Conservation (phyloP, 345 rosid genomes). For the Hibiscus syriacus region DNA sequence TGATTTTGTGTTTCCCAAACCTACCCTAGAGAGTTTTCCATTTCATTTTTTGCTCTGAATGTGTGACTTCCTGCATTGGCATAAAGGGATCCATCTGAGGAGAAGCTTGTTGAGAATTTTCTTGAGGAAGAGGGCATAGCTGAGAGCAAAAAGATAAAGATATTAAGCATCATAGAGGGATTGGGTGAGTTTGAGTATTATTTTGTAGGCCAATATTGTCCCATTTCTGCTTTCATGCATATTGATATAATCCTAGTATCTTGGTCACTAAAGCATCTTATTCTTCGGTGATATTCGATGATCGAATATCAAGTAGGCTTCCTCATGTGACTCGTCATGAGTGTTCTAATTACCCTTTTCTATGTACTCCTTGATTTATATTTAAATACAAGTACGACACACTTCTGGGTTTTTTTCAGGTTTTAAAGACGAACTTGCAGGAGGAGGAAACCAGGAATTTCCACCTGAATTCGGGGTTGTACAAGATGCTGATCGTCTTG, state of each 20-base stretch:
- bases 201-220: not conserved
- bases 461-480: constrained; percentile 74
- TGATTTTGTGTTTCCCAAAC: not conserved
- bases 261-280: not conserved
- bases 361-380: not conserved
- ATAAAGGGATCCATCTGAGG: constrained; percentile 59
- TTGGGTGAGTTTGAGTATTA: constrained; percentile 46
- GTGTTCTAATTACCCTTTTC: not conserved
- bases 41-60: not conserved
- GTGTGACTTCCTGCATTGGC: not conserved
- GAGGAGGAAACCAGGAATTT: constrained; percentile 26
- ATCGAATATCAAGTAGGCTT: not conserved
- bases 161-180: constrained; percentile 52
- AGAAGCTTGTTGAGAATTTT: constrained; percentile 63
- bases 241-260: not conserved
- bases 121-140: constrained; percentile 60
- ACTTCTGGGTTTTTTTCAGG: constrained; percentile 35
- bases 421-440: constrained; percentile 68
- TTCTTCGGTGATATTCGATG: not conserved
- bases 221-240: not conserved
- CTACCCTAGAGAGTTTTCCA: not conserved
- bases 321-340: not conserved
- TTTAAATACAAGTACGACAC: not conserved
- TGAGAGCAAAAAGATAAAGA: constrained; percentile 53
- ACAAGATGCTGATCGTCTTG: constrained; percentile 94